Evolutionary conservation across 371 early-diverging fungal genomes (phyloP).

Genomic region (Apophysomyces ossiformis): DNA sequence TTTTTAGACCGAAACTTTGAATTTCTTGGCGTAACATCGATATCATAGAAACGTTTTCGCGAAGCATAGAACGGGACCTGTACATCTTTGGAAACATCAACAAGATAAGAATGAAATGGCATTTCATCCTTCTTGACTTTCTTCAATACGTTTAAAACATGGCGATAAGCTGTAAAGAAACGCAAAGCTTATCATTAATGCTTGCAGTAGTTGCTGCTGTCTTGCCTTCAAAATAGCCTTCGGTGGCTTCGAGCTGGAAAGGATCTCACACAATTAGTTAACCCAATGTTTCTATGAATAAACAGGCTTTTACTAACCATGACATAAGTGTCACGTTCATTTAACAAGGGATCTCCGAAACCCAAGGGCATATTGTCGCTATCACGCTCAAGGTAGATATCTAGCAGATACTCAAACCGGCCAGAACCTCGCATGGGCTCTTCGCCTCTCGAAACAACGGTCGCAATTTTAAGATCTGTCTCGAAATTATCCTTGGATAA

Average conservation of each 20-base stretch:
- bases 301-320: constrained; percentile 25
- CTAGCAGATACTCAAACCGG: constrained; percentile 57
- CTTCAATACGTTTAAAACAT: constrained; percentile 51
- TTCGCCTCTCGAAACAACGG: constrained; percentile 59
- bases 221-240: constrained; percentile 57
- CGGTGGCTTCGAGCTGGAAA: constrained; percentile 46
- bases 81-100: constrained; percentile 39
- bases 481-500: constrained; percentile 58
- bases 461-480: constrained; percentile 59
- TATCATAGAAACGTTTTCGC: constrained; percentile 37
- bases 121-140: constrained; percentile 38
- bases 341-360: constrained; percentile 45
- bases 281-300: no score
- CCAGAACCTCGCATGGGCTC: constrained; percentile 49
- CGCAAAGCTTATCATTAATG: neutral
- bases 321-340: constrained; percentile 38
- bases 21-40: constrained; percentile 21
- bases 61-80: constrained; percentile 44
- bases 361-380: constrained; percentile 45
- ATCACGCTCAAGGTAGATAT: constrained; percentile 52
- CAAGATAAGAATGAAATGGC: constrained; percentile 45
- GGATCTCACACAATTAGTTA: no score
- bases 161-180: constrained; percentile 25
- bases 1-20: constrained; percentile 17
- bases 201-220: neutral